Evolutionary conservation across 305 asterid species (phyloP).

Genomic region (Fraxinus latifolia): DNA sequence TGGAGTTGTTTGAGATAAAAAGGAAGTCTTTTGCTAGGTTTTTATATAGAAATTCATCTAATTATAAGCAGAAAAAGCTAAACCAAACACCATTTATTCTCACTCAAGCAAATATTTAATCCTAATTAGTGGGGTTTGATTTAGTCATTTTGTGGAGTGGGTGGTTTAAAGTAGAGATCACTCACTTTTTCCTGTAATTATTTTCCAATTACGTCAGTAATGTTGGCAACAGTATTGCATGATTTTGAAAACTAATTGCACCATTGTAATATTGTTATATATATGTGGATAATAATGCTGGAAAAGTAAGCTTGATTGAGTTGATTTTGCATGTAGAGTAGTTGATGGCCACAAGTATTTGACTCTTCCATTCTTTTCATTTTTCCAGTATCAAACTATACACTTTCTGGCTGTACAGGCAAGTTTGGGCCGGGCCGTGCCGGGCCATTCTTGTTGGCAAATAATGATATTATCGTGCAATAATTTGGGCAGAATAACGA

Average conservation of each 20-base stretch:
- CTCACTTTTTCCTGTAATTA: not conserved
- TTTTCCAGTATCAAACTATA: not conserved
- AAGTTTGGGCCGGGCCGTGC: no score
- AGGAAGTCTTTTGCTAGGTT: slow-evolving; percentile 11
- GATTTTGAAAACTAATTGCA: not conserved
- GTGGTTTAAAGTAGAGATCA: slow-evolving; percentile 22
- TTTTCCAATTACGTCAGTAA: not conserved
- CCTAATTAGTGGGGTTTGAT: slow-evolving; percentile 24
- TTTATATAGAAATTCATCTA: not conserved
- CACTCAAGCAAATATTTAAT: slow-evolving; percentile 4
- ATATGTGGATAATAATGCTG: not conserved
- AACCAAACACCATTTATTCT: slow-evolving; percentile 2
- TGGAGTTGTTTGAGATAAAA: slow-evolving; percentile 1
- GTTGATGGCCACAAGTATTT: not conserved
- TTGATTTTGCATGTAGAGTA: not conserved
- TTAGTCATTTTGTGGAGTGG: slow-evolving; percentile 45
- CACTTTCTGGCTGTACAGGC: not conserved
- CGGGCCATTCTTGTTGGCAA: no score
- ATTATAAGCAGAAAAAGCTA: slow-evolving; percentile 22
- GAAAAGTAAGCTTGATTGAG: not conserved
- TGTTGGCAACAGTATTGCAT: slow-evolving; percentile 14
- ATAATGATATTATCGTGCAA: no score
- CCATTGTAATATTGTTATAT: not conserved
- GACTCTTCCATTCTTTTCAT: not conserved
- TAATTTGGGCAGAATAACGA: no score